phyloP scores from a whole-genome alignment of 768 basidiomycete genomes.

The Psilocybe cubensis region DNA sequence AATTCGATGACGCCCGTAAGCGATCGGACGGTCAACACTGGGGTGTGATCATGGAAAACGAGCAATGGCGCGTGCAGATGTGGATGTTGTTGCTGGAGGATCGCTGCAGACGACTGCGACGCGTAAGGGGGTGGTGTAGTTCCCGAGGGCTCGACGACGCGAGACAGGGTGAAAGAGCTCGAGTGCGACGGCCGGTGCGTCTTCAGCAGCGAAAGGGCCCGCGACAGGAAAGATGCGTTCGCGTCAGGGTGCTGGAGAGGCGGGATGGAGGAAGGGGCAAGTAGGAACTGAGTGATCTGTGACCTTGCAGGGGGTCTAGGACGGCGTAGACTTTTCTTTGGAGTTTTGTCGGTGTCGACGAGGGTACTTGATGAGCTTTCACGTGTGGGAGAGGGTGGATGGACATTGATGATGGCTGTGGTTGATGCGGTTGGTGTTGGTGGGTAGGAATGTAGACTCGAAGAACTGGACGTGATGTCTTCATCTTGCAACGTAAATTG shows the following conservation, averaged over 20 bases:
- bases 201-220: constrained; percentile 52
- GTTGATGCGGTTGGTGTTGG: constrained; percentile 56
- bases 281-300: constrained; percentile 55
- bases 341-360: constrained; percentile 1
- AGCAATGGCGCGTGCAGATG: constrained; percentile 47
- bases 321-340: constrained; percentile 27
- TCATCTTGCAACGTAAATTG: constrained; percentile 22
- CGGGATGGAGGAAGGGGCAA: constrained; percentile 48
- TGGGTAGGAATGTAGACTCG: constrained; percentile 59
- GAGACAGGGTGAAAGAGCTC: constrained; percentile 62
- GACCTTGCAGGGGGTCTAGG: constrained; percentile 21
- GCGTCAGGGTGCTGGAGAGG: constrained; percentile 33
- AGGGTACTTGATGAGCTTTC: background rate
- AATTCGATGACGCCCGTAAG: constrained; percentile 68
- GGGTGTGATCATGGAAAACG: constrained; percentile 74
- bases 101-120: constrained; percentile 15
- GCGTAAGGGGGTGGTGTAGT: constrained; percentile 42
- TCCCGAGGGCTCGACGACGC: constrained; percentile 26
- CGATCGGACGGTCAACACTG: constrained; percentile 60
- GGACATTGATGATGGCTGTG: constrained; percentile 30
- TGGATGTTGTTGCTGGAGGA: constrained; percentile 1
- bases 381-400: constrained; percentile 28
- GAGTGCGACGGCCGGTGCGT: constrained; percentile 58
- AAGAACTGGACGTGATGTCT: constrained; percentile 39
- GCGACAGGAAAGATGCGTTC: constrained; percentile 48